These are phyloP conservation scores for Sphaerulina musiva DNA, from an alignment of 2,329 filamentous ascomycete genomes.

Conservation along the genomic window DNA sequence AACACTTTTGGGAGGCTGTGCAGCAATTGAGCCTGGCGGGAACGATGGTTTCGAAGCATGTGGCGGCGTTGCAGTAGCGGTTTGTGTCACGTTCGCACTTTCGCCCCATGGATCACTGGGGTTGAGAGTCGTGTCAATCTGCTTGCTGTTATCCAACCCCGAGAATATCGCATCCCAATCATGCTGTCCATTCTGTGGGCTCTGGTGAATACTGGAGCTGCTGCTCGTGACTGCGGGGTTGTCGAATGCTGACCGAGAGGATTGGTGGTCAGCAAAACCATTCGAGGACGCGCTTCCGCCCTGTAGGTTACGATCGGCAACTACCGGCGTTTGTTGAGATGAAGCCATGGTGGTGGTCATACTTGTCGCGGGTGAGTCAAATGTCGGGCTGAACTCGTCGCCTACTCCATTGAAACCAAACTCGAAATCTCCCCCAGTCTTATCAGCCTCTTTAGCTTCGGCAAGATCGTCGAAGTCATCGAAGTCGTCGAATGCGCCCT, in stretches of 20 bases:
- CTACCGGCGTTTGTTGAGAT: constrained; percentile 34
- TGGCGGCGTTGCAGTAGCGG: constrained; percentile 15
- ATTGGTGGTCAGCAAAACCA: constrained; percentile 27
- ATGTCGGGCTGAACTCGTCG: constrained; percentile 75
- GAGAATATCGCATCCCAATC: constrained; percentile 97
- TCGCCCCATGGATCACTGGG: constrained; percentile 28
- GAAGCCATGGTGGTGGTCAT: constrained; percentile 44
- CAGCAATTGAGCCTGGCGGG: constrained; percentile 8
- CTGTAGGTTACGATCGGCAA: constrained; percentile 24
- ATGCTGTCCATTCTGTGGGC: constrained; percentile 46
- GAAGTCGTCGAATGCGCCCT: constrained; percentile 61
- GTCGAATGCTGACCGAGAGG: constrained; percentile 8
- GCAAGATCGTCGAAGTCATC: constrained; percentile 78
- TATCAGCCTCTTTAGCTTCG: constrained; percentile 68
- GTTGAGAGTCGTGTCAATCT: constrained; percentile 25
- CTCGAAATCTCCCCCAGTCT: constrained; percentile 73
- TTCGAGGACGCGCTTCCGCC: constrained; percentile 17
- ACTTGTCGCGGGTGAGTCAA: constrained; percentile 58
- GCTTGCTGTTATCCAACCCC: constrained; percentile 55
- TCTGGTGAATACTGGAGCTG: constrained; percentile 31
- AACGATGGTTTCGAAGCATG: constrained; percentile 11
- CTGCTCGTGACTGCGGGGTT: constrained; percentile 8
- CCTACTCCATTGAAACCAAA: constrained; percentile 53
- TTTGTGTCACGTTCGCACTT: constrained; percentile 10
- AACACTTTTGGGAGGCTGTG: constrained; percentile 1